phyloP scores from a whole-genome alignment of 2,329 filamentous ascomycete genomes.

The Coleophoma cylindrospora region DNA sequence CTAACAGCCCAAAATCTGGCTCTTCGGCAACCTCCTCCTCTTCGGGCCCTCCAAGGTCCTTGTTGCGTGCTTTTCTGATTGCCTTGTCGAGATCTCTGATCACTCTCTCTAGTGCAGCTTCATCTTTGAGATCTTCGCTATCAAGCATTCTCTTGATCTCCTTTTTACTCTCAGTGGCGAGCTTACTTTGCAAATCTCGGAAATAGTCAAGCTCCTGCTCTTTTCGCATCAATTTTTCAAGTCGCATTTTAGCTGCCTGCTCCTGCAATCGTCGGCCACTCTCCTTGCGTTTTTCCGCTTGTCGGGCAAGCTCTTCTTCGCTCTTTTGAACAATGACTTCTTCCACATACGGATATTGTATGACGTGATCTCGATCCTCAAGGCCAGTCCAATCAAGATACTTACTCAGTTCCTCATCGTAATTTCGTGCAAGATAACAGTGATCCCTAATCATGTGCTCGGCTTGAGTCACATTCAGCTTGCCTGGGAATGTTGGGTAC shows the following conservation, averaged over 20 bases:
- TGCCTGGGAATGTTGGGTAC: conserved; percentile 83
- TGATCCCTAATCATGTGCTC: conserved; percentile 85
- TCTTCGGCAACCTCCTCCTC: conserved; percentile 75
- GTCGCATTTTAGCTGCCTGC: conserved; percentile 93
- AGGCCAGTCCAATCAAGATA: conserved; percentile 90
- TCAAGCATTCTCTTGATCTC: conserved; percentile 83
- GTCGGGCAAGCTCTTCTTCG: conserved; percentile 83
- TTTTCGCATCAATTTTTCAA: conserved; percentile 93
- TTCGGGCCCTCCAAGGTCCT: conserved; percentile 79
- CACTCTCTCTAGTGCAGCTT: conserved; percentile 75
- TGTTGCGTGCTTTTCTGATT: conserved; percentile 85
- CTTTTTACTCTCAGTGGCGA: conserved; percentile 81
- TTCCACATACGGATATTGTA: conserved; percentile 93
- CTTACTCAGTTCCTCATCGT: conserved; percentile 67
- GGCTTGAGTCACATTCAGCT: conserved; percentile 80
- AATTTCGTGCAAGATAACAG: conserved; percentile 83
- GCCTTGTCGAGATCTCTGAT: conserved; percentile 88
- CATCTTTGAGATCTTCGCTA: conserved; percentile 87
- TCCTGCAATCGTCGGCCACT: conserved; percentile 87
- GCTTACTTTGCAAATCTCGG: conserved; percentile 69
- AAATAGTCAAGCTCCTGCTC: conserved; percentile 95
- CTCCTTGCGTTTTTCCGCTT: conserved; percentile 93
- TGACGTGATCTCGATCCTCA: conserved; percentile 80
- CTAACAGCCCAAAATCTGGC: conserved; percentile 82
- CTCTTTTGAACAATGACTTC: conserved; percentile 88